Base-by-base conservation (phyloP, 257 asterid species). In the Echites panduratus region DNA sequence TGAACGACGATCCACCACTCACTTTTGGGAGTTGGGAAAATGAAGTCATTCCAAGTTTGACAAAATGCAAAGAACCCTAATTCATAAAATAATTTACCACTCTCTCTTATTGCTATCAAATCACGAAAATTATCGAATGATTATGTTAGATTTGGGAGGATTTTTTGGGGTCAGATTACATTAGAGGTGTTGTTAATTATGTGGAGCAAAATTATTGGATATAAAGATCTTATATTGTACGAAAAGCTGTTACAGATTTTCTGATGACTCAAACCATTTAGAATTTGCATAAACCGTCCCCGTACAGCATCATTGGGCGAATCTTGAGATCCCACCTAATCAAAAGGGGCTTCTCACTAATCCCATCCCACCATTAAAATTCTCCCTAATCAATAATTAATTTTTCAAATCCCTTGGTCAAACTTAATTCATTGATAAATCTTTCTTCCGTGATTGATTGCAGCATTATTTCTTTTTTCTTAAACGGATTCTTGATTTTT, bases 141-240 rank as follows among this genome's bases (percentile, higher is more conserved):
- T 79, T 79, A 68, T 47, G 63, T 59, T 75, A 75, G 83, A 75
- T 75, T 75, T 79, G 76, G 68, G 44, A 54, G 52, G 74, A 74
- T 16, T 50, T 79, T 70, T 66, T 24, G 76, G 70, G 74, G 75
- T 77, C 80, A 67, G 70, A 78, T 67, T 35, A 40, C 70, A 44
- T 0, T 50, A 68, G 56, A 71, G 44, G 54, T 49, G 44, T 1
- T 22, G 29, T 45, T 45, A 45, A 45, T 45, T 45, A 47, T 56
- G 78, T 73, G 78, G 71, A 72, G 27, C 38, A 70, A 52, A 68
- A 69, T 68, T 48, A 59, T 70, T 63, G 45, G 59, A 52, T 62
- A 19, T 38, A 66, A 61, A 66, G 52, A 77, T 77, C 77, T 66
- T 72, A n/a, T 32, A 22, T 72, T 47, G 81, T 57, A 77, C 70